Base-by-base conservation (phyloP, 805 yeast genomes). In the Tetrapisispora phaffii region DNA sequence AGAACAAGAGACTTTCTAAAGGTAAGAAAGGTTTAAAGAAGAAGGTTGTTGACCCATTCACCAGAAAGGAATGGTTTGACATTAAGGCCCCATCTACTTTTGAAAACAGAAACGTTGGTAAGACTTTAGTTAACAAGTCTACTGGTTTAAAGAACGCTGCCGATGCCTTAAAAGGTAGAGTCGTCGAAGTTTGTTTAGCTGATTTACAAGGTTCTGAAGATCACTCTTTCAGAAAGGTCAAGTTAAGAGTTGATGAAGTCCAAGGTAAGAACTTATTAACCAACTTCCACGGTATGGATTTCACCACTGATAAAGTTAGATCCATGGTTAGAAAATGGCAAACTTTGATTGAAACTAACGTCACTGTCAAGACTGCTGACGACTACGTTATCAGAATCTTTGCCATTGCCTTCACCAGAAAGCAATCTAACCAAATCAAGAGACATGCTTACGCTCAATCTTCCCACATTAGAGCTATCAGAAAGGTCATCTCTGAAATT, bases 281-380 rank as follows among this genome's bases (percentile, higher is more conserved):
- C 79, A 90, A 90, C 94, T 90, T 89, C 94, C 97, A 89, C 80
- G 97, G 97, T 68, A 74, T 90, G 74, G 95, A 88, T 79, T 89
- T 90, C 83, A 89, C 97, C 68, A 78, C 95, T 58, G 97, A 89
- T 79, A 90, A 90, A 80, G 78, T 90, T 70, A 86, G 95, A 78
- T 89, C 97, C 49, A 80, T 90, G 72, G 97, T 89, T 56, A 87
- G 97, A 82, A 89, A 90, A 76, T 90, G 97, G 97, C 97, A 89
- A 80, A 81, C 96, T 58, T 79, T 90, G 73, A 94, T 89, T 63
- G 97, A 89, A 80, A 94, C 95, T 68, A 86, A 87, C 72, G 97
- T 89, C 64, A 88, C 97, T 62, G 97, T 88, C 68, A 89, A 89
- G 85, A 89, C 97, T 67, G 70, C 96, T 59, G 97, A 89, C 70